Base-by-base conservation (phyloP, 495 filamentous ascomycete species). In the Neurospora sp. region DNA sequence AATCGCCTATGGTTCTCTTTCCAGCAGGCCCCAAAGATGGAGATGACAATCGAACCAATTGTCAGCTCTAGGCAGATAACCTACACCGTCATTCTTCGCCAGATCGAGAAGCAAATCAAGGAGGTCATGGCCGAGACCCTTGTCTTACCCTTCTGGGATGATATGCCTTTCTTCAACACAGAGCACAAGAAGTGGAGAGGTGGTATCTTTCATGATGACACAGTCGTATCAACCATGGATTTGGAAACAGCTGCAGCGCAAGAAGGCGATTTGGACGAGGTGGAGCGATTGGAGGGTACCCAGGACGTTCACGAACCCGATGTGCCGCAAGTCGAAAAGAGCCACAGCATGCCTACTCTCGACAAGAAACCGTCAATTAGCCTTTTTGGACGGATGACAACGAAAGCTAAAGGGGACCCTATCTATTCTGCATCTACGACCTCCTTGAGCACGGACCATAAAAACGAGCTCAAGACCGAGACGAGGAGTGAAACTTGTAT, bases 1-100 rank as follows among this genome's bases (percentile, higher is more conserved):
- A 98, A 98, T 80, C 89, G 96, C 37, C 79, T 97, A 45, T 99
- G 96, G 96, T 88, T 98, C 75, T 90, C 94, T 16, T 99, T 99
- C 75, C 92, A 96, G 78, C 89, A 89, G 9, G 92, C 92, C 88
- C 96, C 96, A 8, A 93, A 93, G 74, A 92, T 99, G 83, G 94
- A 94, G 69, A 90, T 98, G 85, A 88, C 89, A 27, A 94, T 99
- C 69, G 92, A 98, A 78, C 96, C 96, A 7, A 94, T 99, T 74
- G 94, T 99, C 69, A 97, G 94, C 81, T 91, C 93, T 8, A 91
- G 95, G 71, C 94, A 98, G 80, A 96, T 99, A 69, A 97, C 96
- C 1, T 98, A 95, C 80, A 90, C 90, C 8, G 88, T 97, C 65
- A 95, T 99, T 68, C 87, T 98, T 14, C 90, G 94, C 69, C 91